Base-by-base conservation (phyloP, 1,284 basidiomycete species). In the Porogramme epimiltina region DNA sequence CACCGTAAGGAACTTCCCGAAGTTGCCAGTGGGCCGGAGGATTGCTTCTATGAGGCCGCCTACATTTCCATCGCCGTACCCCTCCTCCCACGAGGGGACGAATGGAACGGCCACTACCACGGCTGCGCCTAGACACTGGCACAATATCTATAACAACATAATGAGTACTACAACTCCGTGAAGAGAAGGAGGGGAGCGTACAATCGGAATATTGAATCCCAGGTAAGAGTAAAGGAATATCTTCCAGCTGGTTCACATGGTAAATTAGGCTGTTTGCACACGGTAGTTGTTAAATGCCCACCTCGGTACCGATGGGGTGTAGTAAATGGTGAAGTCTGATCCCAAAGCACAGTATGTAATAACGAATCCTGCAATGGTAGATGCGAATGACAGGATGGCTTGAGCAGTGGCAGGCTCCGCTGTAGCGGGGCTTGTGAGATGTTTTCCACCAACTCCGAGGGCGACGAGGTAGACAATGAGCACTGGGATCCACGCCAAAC, bases 1-100 rank as follows among this genome's bases (percentile, higher is more conserved):
- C n/a, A 95, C 90, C 13, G 89, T 91, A 49, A 96, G 75, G 73
- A 97, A 93, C 65, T 91, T 88, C 2, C 92, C 91, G 65, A 95
- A 95, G 34, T 85, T 82, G 22, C 82, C 82, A 0, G 76, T 75
- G 1, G 88, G 87, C 6, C 73, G 73, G 1, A 93, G 77, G 77
- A 95, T 87, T 2, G 89, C 83, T 54, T 82, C 80, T 13, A 96
- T 68, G 9, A 96, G 79, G 3, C 90, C 88, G 16, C 84, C 91
- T 42, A 85, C 79, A 51, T 89, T 85, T 6, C 78, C 80, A 3
- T 77, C 69, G 1, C 71, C 75, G 53, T 89, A 89, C 0, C 78
- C 85, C 2, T 70, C 70, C 4, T 74, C 74, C 93, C 93, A 96
- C 1, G 70, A 68, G 0, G 84, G 82, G 10, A 93, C 82, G n/a